Base-by-base conservation (phyloP, 441 rosid species). In the Adansonia grandidieri region DNA sequence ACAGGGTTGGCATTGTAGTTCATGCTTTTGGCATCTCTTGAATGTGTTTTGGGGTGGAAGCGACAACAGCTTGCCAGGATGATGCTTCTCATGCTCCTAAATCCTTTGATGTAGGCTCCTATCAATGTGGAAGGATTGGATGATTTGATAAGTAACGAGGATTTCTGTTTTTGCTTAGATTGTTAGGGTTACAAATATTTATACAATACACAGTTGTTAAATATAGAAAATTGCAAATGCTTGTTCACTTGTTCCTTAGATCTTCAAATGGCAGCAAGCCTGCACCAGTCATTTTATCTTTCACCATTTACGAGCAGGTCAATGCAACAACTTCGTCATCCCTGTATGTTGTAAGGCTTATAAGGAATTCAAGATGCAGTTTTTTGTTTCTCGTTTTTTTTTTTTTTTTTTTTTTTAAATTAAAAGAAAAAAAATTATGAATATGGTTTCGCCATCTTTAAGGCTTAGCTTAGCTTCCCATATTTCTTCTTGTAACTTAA, bases 121-220 rank as follows among this genome's bases (percentile, higher is more conserved):
- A 62, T 72, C 62, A 76, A 56, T 65, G 72, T 71, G 28, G 24
- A 74, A 57, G 56, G 51, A 24, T 76, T 54, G 17, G 72, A 15
- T 17, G 37, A 32, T 32, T 32, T 32, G 37, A 2, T 32, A 2
- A 32, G 37, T 74, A 67, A 65, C 56, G 71, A 66, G 79, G 58
- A 74, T 76, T 78, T 70, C 74, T 81, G 77, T 74, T 81, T 74
- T 86, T 83, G 81, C 62, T 32, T 80, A 71, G 79, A 65, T 40
- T 65, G 37, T 57, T 71, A 79, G 82, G 70, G 77, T 78, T 80
- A 70, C 69, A 73, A 50, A 73, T 62, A 75, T 81, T 66, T 81
- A 77, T 83, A 84, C 77, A 44, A 83, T 81, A 79, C 78, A 80
- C 61, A 74, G 68, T 70, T 83, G 47, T 80, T 77, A 80, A 76